Base-by-base conservation (phyloP, 345 rosid genomes). In the Jatropha curcas region DNA sequence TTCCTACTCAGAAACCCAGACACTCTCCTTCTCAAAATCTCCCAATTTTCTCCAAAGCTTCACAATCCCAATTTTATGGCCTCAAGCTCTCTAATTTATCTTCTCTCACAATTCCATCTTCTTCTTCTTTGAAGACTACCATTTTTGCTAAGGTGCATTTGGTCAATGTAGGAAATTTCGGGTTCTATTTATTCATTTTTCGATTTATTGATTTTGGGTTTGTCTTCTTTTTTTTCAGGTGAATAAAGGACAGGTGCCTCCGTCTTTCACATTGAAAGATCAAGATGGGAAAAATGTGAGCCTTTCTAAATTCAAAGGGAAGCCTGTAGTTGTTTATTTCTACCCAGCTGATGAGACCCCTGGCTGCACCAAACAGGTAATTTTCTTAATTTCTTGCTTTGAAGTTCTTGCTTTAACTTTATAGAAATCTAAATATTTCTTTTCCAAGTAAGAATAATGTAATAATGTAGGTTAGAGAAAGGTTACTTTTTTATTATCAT, bases 321-420 rank as follows among this genome's bases (percentile, higher is more conserved):
- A 92, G 91, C 98, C 98, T 46, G 92, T 90, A 64, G 90, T 92
- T 60, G 78, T 92, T 71, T 94, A 94, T 70, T 94, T 94, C 84
- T 92, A 94, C 85, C 97, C 98, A 64, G 98, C 97, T 35, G 98
- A 94, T 83, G 98, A 94, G 75, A 75, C 88, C 43, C 98, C 98
- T 59, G 88, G 97, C 43, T 94, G 98, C 87, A 92, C 98, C 77
- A 94, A 92, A 71, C 95, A 94, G 97, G 98, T 92, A 34, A 17
- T 20, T 48, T n/a, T 68, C 43, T 30, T 12, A 11, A 4, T 55
- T 17, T 1, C 16, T 17, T 28, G 6, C 33, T 1, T 25, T 27
- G 19, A 65, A 28, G 35, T 33, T 43, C 46, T 65, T 9, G 12
- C 3, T 65, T 46, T 45, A 25, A 28, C 46, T 27, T 33, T 27